A percentile compares a stretch with the other conserved stretches of the same genome.
phyloP scores from a whole-genome alignment of 441 rosid genomes.

The Jatropha podagrica region DNA sequence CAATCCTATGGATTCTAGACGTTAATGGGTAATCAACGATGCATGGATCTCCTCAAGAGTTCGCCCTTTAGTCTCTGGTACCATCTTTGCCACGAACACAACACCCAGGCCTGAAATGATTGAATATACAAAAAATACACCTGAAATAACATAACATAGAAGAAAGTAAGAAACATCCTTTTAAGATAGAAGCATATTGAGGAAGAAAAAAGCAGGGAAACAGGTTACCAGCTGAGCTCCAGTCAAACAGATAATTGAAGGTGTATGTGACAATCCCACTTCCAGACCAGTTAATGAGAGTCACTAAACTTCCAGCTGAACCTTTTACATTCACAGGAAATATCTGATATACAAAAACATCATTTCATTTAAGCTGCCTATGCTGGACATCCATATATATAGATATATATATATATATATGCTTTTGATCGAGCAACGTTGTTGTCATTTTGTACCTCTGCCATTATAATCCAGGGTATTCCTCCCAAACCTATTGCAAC shows the following conservation, averaged over 20 bases:
- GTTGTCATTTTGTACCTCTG: constrained; percentile 43
- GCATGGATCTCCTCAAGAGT: constrained; percentile 71
- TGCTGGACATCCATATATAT: too few species aligned
- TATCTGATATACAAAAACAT: constrained; percentile 19
- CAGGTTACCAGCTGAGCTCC: constrained; percentile 25
- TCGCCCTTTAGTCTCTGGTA: constrained; percentile 76
- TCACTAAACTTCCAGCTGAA: constrained; percentile 31
- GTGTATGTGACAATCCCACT: constrained; percentile 30
- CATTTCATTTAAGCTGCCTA: not conserved
- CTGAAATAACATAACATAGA: constrained; percentile 23
- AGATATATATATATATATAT: too few species aligned
- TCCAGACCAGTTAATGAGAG: constrained; percentile 28
- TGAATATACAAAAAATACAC: constrained; percentile 49
- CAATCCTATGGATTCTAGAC: not conserved
- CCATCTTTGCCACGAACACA: constrained; percentile 45
- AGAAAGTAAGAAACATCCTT: not conserved
- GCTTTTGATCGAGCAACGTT: too few species aligned
- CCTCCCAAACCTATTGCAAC: constrained; percentile 45
- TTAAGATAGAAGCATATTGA: not conserved
- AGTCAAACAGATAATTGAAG: constrained; percentile 25
- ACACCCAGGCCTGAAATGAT: constrained; percentile 34
- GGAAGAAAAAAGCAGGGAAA: not conserved
- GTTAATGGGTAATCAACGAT: not conserved
- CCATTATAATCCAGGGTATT: constrained; percentile 60
- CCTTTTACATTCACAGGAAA: constrained; percentile 34